phyloP scores from a whole-genome alignment of 1,284 basidiomycete genomes.

The Cryptococcus sp. region DNA sequence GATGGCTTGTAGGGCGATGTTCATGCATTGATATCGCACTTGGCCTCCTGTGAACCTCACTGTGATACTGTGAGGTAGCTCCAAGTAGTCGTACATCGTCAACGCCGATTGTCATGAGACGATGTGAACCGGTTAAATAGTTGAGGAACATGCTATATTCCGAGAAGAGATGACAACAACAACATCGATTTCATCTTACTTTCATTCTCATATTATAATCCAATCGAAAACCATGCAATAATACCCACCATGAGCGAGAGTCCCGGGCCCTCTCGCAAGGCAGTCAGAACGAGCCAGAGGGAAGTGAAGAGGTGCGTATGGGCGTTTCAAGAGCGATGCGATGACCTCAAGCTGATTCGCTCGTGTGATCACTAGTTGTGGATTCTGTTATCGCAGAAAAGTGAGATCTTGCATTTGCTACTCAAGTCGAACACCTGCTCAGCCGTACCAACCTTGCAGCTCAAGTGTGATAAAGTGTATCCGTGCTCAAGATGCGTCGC shows the following conservation, averaged over 20 bases:
- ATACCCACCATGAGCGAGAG: neutral
- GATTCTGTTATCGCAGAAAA: slow-evolving; percentile 17
- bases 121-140: too few species aligned
- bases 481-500: slow-evolving; percentile 14
- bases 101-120: too few species aligned
- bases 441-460: slow-evolving; percentile 1
- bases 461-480: slow-evolving; percentile 16
- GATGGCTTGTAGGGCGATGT: neutral
- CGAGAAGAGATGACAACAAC: too few species aligned
- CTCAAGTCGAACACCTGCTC: neutral
- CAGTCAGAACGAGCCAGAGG: slow-evolving; percentile 9
- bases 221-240: neutral
- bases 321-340: neutral
- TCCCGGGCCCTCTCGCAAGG: slow-evolving; percentile 6
- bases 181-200: too few species aligned
- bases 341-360: slow-evolving; percentile 1
- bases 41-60: too few species aligned
- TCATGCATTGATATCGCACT: neutral
- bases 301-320: slow-evolving; percentile 10
- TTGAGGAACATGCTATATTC: too few species aligned
- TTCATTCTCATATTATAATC: too few species aligned
- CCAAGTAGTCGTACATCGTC: too few species aligned
- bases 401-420: neutral
- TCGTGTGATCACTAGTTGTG: slow-evolving; percentile 5
- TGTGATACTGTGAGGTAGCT: too few species aligned